Percentiles rank a stretch among this genome's conserved stretches.
Conservation (phyloP, 768 basidiomycete genomes). For the Suillus sp. region DNA sequence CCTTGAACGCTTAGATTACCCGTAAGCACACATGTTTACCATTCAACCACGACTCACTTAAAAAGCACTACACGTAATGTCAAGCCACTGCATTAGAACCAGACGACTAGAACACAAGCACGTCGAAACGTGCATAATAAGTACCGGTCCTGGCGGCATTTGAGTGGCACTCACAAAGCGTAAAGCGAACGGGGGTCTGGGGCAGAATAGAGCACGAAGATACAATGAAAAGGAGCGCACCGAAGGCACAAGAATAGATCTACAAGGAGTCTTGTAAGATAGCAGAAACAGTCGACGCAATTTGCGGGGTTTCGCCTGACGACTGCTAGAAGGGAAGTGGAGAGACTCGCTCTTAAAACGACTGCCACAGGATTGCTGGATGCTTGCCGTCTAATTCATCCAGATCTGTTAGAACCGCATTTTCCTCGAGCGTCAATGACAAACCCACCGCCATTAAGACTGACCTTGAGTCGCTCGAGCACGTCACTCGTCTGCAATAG, state of each 20-base stretch:
- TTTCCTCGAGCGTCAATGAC: slow-evolving; percentile 65
- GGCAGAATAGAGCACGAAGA: neutral
- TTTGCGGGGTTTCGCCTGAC: neutral
- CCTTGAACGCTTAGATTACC: too few relatives aligned
- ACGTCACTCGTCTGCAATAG: slow-evolving; percentile 85
- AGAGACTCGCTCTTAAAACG: neutral
- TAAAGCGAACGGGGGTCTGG: neutral
- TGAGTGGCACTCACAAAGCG: neutral
- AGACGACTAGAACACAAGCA: too few relatives aligned
- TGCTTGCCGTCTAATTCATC: neutral
- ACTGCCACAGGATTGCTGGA: neutral
- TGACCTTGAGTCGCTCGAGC: slow-evolving; percentile 72
- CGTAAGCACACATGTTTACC: too few relatives aligned
- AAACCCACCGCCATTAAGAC: slow-evolving; percentile 60
- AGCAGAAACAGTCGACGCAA: neutral
- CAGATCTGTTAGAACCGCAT: slow-evolving; percentile 70
- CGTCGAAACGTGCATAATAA: neutral
- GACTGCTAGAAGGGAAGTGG: neutral
- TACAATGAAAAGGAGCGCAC: neutral
- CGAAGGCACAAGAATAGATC: neutral
- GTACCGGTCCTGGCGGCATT: neutral
- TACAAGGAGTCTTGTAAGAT: neutral
- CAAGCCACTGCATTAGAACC: neutral
- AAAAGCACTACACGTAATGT: too few relatives aligned
- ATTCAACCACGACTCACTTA: too few relatives aligned